phyloP scores from a whole-genome alignment of 1,284 basidiomycete species.

The Macrocybe sp. region DNA sequence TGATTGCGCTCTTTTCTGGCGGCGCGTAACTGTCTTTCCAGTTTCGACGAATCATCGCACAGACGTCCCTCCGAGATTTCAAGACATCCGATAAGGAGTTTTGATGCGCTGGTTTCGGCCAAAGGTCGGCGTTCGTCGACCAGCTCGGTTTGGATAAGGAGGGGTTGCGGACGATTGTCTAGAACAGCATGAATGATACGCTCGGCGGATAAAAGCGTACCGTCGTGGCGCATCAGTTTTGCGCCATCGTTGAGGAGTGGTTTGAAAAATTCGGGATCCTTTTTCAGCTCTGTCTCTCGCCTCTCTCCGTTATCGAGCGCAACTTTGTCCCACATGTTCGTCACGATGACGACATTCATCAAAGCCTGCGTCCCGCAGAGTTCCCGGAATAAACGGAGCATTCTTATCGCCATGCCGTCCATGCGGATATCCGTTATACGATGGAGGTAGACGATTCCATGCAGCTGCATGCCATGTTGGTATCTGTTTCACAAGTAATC shows the following conservation, averaged over 20 bases:
- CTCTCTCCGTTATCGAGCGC: background rate
- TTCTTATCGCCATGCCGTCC: conserved; percentile 1
- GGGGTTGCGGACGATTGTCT: too few relatives aligned
- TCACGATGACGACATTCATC: conserved; percentile 6
- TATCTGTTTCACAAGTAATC: background rate
- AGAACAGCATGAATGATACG: too few relatives aligned
- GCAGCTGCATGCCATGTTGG: background rate
- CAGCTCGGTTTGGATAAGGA: too few relatives aligned
- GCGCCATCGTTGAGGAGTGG: conserved; percentile 15
- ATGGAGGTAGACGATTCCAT: background rate
- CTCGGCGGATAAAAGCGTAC: conserved; percentile 10
- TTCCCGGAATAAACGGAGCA: conserved; percentile 9
- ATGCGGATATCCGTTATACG: background rate
- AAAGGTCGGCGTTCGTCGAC: too few relatives aligned
- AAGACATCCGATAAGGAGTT: too few relatives aligned
- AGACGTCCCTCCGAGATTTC: too few relatives aligned
- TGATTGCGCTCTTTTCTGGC: too few relatives aligned
- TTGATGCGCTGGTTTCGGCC: too few relatives aligned
- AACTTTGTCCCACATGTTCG: conserved; percentile 11
- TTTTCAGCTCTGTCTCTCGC: background rate
- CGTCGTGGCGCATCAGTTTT: conserved; percentile 10
- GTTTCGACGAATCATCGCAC: too few relatives aligned
- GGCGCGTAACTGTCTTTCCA: too few relatives aligned
- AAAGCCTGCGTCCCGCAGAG: conserved; percentile 5
- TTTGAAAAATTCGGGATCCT: conserved; percentile 15